phyloP scores from a whole-genome alignment of 805 yeast species.

The Kodamaea lidongshanica region DNA sequence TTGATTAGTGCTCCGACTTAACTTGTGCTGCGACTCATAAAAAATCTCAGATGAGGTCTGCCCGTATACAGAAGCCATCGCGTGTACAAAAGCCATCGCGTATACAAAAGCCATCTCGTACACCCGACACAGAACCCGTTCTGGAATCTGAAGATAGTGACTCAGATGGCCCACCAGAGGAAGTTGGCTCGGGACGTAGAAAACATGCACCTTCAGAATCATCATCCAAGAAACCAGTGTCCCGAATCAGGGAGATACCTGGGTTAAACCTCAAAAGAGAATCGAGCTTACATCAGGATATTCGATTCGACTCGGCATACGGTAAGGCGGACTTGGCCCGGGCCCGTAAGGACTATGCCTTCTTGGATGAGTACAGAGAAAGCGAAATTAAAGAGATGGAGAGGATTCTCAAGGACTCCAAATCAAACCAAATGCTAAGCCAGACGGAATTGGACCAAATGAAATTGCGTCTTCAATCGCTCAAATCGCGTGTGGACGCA shows the following conservation, averaged over 20 bases:
- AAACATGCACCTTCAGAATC: conserved; percentile 88
- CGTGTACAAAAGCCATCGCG: no score
- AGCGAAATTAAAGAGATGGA: conserved; percentile 62
- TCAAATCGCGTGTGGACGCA: conserved; percentile 60
- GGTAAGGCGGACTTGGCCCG: conserved; percentile 72
- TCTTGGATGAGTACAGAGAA: conserved; percentile 80
- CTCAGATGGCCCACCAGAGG: conserved; percentile 35
- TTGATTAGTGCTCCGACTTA: no score
- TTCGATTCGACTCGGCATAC: conserved; percentile 83
- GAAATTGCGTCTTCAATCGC: conserved; percentile 53
- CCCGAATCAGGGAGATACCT: conserved; percentile 66
- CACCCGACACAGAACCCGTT: background rate
- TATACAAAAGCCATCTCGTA: no score
- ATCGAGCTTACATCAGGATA: conserved; percentile 58
- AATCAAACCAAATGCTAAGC: conserved; percentile 32
- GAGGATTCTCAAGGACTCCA: conserved; percentile 49
- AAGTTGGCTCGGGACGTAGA: conserved; percentile 27
- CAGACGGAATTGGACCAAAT: conserved; percentile 46
- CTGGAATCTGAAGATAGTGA: conserved; percentile 20
- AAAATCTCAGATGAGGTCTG: no score
- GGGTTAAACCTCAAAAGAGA: conserved; percentile 46
- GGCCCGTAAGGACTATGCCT: conserved; percentile 72
- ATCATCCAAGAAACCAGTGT: conserved; percentile 66
- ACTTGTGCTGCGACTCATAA: no score
- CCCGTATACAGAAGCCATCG: no score